Evolutionary conservation across 305 asterid genomes (phyloP).

Genomic region (Rubia peregrina): DNA sequence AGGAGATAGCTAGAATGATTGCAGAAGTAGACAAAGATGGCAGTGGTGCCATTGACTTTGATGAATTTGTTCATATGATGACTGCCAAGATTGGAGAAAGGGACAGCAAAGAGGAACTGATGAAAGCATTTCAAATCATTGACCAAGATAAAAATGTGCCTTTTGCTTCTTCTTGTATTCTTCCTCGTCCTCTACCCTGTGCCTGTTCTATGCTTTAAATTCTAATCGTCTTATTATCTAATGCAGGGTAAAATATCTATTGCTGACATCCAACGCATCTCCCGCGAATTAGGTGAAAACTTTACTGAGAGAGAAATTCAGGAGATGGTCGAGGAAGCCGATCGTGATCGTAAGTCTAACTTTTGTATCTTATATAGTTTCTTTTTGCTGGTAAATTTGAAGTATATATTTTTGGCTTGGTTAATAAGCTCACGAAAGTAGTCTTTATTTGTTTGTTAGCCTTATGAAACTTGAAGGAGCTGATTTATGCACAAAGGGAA

Average conservation of each 20-base stretch:
- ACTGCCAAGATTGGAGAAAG: conserved; percentile 94
- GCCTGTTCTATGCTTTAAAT: conserved; percentile 15
- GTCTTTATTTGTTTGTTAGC: neutral
- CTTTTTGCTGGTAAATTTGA: neutral
- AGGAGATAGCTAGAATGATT: conserved; percentile 85
- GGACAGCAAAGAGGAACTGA: conserved; percentile 78
- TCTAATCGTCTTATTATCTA: conserved; percentile 21
- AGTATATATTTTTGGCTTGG: neutral
- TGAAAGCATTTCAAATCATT: conserved; percentile 75
- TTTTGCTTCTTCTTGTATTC: neutral
- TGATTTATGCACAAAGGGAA: neutral
- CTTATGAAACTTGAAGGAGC: neutral
- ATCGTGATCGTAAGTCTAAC: conserved; percentile 71
- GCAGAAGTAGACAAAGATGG: conserved; percentile 94
- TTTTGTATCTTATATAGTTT: conserved; percentile 11
- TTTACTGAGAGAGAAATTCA: conserved; percentile 71
- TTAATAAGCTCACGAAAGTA: neutral
- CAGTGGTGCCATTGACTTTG: conserved; percentile 87
- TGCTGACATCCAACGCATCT: conserved; percentile 81
- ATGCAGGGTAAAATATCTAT: conserved; percentile 81
- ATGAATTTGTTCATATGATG: conserved; percentile 88
- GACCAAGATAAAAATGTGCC: conserved; percentile 86
- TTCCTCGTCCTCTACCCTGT: neutral
- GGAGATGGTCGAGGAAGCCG: conserved; percentile 91
- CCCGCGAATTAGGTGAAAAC: conserved; percentile 69